These are phyloP conservation scores for Geotrichum restrictum DNA, from an alignment of 1,139 yeast species.

Conservation along the genomic window DNA sequence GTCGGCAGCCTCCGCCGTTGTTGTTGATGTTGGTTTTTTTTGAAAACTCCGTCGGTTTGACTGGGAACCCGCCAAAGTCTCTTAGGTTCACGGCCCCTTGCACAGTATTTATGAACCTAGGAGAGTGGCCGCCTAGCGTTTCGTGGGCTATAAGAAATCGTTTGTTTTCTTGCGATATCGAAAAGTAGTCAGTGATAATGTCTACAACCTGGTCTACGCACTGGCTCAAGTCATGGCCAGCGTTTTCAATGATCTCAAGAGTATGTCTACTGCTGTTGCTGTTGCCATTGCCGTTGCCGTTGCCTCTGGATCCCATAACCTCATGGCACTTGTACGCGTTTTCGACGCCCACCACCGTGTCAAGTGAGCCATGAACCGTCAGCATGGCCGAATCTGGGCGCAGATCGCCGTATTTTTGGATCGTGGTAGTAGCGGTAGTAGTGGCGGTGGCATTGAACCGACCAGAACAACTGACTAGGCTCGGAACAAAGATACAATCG, in stretches of 20 bases:
- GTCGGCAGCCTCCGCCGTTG: too few relatives aligned
- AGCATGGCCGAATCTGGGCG: constrained; percentile 50
- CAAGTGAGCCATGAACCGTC: constrained; percentile 68
- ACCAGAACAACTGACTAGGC: constrained; percentile 67
- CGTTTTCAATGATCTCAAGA: constrained; percentile 56
- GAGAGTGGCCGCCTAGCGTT: constrained; percentile 9
- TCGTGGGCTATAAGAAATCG: constrained; percentile 46
- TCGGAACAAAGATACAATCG: constrained; percentile 50
- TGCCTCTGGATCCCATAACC: constrained; percentile 46
- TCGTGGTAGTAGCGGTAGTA: too few relatives aligned
- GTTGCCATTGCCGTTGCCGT: too few relatives aligned
- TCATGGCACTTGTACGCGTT: constrained; percentile 62
- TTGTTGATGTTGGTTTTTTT: background rate
- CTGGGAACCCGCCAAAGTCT: constrained; percentile 74
- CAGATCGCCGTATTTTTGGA: constrained; percentile 47
- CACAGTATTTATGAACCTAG: constrained; percentile 14
- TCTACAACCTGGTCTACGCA: constrained; percentile 55
- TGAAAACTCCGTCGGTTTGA: too few relatives aligned
- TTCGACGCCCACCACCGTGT: constrained; percentile 57
- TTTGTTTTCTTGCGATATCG: constrained; percentile 47
- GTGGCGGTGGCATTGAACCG: constrained; percentile 49
- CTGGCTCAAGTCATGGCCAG: constrained; percentile 74
- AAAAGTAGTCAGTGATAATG: constrained; percentile 51
- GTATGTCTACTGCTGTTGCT: constrained; percentile 52
- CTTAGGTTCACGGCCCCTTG: constrained; percentile 66